Evolutionary conservation across 2,329 filamentous ascomycete genomes (phyloP).

Genomic region (Rutstroemia sydowiana): DNA sequence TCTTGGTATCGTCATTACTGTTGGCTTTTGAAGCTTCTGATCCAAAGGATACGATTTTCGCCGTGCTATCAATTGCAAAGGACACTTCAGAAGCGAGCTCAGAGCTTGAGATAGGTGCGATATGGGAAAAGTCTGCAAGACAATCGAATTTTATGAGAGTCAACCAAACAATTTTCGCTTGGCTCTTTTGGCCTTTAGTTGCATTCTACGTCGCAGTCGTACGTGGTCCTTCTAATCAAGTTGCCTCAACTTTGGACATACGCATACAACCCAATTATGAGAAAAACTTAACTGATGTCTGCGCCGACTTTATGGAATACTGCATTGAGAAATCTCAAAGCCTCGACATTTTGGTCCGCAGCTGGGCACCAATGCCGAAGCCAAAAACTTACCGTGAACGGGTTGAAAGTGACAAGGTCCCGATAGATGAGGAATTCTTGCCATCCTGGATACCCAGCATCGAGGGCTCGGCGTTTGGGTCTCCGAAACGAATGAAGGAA

Average conservation of each 20-base stretch:
- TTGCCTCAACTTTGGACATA: neutral
- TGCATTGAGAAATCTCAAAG: slow-evolving; percentile 19
- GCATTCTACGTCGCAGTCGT: neutral
- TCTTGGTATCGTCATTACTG: slow-evolving; percentile 15
- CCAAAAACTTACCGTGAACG: neutral
- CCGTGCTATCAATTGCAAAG: slow-evolving; percentile 16
- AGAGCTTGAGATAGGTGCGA: neutral
- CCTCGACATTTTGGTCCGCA: slow-evolving; percentile 18
- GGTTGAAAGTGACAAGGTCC: neutral
- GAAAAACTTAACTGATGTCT: slow-evolving; percentile 17
- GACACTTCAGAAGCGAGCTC: slow-evolving; percentile 9
- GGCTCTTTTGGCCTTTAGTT: neutral
- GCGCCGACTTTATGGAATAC: slow-evolving; percentile 21
- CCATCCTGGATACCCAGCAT: slow-evolving; percentile 19
- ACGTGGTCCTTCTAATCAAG: neutral
- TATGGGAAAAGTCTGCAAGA: neutral
- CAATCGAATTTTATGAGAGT: neutral
- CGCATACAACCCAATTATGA: slow-evolving; percentile 17
- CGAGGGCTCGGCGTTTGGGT: slow-evolving; percentile 12
- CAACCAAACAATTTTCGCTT: neutral
- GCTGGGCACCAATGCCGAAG: slow-evolving; percentile 17
- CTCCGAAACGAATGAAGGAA: neutral
- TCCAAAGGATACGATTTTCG: slow-evolving; percentile 18
- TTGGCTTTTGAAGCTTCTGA: slow-evolving; percentile 17
- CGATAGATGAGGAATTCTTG: slow-evolving; percentile 3